A percentile compares a stretch with the other conserved stretches of the same genome.
These are phyloP conservation scores for Ceratobasidium sp. DNA, from an alignment of 1,284 basidiomycete species.

Conservation along the genomic window DNA sequence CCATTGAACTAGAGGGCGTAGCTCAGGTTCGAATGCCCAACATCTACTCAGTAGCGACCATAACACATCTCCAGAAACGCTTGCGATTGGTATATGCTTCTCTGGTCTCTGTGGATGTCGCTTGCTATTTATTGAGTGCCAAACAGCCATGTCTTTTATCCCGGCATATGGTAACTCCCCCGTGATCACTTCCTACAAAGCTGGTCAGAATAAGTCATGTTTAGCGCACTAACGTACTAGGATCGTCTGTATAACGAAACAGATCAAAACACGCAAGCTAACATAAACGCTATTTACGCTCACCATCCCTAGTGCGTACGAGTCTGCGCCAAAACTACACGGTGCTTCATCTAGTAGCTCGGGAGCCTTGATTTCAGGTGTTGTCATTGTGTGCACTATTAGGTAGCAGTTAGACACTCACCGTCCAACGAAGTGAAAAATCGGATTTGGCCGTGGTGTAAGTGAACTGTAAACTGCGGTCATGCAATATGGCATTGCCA, in stretches of 20 bases:
- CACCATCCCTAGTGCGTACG: slow-evolving; percentile 16
- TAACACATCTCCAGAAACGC: background rate
- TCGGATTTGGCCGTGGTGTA: background rate
- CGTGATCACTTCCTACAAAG: slow-evolving; percentile 3
- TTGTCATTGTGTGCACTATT: background rate
- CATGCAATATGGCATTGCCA: slow-evolving; percentile 11
- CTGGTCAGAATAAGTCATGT: background rate
- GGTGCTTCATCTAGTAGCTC: background rate
- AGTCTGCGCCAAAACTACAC: background rate
- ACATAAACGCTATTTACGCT: background rate
- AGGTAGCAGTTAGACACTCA: background rate
- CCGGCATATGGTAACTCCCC: background rate
- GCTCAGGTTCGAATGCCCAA: background rate
- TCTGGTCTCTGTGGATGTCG: background rate
- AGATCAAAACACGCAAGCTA: background rate
- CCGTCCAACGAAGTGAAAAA: slow-evolving; percentile 24
- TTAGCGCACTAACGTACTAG: background rate
- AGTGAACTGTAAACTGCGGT: slow-evolving; percentile 2
- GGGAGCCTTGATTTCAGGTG: background rate
- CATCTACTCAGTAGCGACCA: slow-evolving; percentile 1
- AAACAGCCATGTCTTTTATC: background rate
- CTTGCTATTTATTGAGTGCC: background rate
- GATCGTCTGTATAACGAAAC: background rate
- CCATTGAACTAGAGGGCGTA: background rate
- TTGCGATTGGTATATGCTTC: background rate